Percentiles rank a stretch among this genome's conserved stretches.
Evolutionary conservation across 805 yeast genomes (phyloP).

Genomic region (Metschnikowia santaceciliae): DNA sequence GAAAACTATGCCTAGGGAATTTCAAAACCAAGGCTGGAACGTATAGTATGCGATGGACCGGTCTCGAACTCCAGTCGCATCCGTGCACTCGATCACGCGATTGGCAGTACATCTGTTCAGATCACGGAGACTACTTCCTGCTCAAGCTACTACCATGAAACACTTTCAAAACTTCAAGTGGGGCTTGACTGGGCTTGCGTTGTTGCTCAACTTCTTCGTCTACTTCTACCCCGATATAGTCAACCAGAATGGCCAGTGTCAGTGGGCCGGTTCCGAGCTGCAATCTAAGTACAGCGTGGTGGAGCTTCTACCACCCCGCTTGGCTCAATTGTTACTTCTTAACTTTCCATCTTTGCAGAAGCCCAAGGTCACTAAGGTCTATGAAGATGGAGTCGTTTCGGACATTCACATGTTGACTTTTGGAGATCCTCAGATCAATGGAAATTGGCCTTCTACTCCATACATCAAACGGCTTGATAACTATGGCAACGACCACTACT

Average conservation of each 20-base stretch:
- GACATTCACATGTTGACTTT: conserved; percentile 71
- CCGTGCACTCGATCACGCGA: conserved; percentile 1
- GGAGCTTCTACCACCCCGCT: conserved; percentile 12
- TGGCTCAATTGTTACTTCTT: conserved; percentile 16
- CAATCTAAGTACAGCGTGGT: conserved; percentile 13
- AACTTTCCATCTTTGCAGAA: conserved; percentile 22
- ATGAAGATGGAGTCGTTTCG: conserved; percentile 22
- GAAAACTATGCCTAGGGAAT: not conserved
- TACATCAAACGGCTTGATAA: conserved; percentile 75
- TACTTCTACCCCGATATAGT: conserved; percentile 71
- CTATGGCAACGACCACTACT: conserved; percentile 82
- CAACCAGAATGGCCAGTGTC: conserved; percentile 45
- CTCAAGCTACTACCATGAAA: not conserved
- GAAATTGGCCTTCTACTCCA: conserved; percentile 69
- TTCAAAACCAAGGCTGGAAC: too few relatives aligned
- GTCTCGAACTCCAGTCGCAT: not conserved
- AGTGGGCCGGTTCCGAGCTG: conserved; percentile 46
- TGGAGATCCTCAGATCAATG: conserved; percentile 97
- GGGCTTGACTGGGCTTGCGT: conserved; percentile 36
- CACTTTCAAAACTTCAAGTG: conserved; percentile 14
- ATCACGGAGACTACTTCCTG: not conserved
- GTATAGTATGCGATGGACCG: not conserved
- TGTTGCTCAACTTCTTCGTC: conserved; percentile 56
- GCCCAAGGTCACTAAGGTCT: conserved; percentile 4
- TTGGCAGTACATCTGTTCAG: not conserved